phyloP scores from a whole-genome alignment of 139 green algal genomes.

The Trebouxia sp. region DNA sequence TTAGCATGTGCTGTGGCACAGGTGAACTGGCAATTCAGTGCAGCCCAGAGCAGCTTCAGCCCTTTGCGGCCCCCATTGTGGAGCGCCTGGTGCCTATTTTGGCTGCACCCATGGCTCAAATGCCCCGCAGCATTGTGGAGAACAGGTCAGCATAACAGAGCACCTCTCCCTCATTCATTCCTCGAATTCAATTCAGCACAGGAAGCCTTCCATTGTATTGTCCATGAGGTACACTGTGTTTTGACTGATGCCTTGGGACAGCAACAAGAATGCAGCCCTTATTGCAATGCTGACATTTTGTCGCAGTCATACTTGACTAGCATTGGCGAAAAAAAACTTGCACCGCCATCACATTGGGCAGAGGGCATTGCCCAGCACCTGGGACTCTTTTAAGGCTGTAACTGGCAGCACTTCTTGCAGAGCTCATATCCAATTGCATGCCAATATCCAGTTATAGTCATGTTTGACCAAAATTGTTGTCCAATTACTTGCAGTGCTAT shows the following conservation, averaged over 20 bases:
- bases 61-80: slow-evolving; percentile 52
- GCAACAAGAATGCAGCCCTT: no score
- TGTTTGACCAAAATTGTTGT: background rate
- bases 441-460: background rate
- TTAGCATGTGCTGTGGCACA: slow-evolving; percentile 22
- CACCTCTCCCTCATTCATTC: background rate
- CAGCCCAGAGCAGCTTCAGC: slow-evolving; percentile 56
- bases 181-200: background rate
- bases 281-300: no score
- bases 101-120: slow-evolving; percentile 36
- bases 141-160: slow-evolving; percentile 58
- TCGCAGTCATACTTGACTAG: no score
- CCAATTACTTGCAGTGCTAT: slow-evolving; percentile 64
- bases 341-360: no score
- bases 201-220: background rate
- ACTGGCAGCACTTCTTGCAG: no score
- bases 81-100: slow-evolving; percentile 72
- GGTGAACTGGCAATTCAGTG: slow-evolving; percentile 78
- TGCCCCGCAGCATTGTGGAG: slow-evolving; percentile 82
- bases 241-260: no score
- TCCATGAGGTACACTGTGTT: no score
- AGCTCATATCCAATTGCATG: no score
- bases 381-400: no score
- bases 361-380: no score
- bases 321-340: no score